phyloP scores from a whole-genome alignment of 106 monocot genomes.

The Platanthera guangdongensis region DNA sequence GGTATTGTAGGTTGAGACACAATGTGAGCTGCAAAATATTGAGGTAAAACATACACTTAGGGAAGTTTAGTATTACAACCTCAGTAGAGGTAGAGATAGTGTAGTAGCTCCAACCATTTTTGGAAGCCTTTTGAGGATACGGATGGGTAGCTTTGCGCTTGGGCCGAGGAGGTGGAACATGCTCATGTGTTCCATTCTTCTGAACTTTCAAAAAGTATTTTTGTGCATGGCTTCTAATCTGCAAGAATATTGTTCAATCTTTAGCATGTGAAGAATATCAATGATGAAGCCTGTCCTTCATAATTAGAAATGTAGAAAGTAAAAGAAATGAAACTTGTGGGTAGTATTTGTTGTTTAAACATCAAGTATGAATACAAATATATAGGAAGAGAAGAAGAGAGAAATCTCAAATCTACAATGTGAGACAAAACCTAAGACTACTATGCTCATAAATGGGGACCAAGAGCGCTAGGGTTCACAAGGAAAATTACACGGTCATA shows the following conservation, averaged over 20 bases:
- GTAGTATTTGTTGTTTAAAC: no score
- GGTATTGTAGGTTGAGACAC: conserved; percentile 34
- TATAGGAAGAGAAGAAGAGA: no score
- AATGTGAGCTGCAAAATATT: conserved; percentile 36
- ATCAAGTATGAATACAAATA: no score
- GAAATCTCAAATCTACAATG: no score
- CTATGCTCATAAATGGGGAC: no score
- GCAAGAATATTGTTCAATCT: conserved; percentile 8
- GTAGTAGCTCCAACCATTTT: conserved; percentile 29
- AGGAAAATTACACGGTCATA: no score
- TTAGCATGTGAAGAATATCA: background rate
- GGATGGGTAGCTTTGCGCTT: conserved; percentile 95
- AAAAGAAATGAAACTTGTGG: no score
- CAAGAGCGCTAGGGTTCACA: no score
- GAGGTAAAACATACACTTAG: conserved; percentile 5
- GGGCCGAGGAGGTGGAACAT: conserved; percentile 94
- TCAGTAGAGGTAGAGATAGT: background rate
- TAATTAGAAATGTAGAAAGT: no score
- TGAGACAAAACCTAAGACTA: no score
- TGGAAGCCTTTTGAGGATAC: conserved; percentile 90
- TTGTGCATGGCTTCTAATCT: conserved; percentile 99
- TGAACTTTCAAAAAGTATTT: conserved; percentile 95
- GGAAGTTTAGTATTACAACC: conserved; percentile 10
- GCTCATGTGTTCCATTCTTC: conserved; percentile 84
- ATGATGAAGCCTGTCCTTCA: background rate